Evolutionary conservation across 1,284 basidiomycete genomes (phyloP), one percentile per base, ranked within the genome.

Genomic region (Blastosporella zonata): DNA sequence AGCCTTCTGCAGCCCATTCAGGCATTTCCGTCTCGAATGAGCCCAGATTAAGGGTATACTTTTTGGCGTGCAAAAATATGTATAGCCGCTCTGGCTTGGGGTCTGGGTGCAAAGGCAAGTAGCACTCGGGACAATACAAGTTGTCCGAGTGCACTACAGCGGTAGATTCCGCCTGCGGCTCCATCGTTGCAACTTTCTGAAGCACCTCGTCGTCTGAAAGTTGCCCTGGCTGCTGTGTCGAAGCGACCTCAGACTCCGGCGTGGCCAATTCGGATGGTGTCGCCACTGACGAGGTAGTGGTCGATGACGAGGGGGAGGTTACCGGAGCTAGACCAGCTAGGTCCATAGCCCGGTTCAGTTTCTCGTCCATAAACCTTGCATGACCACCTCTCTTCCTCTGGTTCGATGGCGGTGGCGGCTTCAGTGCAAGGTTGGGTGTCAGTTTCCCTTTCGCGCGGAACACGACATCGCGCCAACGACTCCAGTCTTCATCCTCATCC

Each of bases 401-500:
- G 59, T 83, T 82, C 43, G 75, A 73, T 12, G 79, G 80, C 1
- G 82, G 81, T 2, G 77, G 71, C 0, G 78, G 75, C 42, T 75
- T 69, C 41, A 73, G 62, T 47, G 72, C 63, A 55, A 82, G 64
- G 40, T 70, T 69, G 0, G 84, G 84, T 4, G 70, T 66, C 46
- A 87, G 64, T 34, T 70, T 67, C 7, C 80, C 81, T 67, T 87
- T 90, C 6, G 82, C 83, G 1, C 79, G 77, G 66, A 89, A 92
- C 6, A 91, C 78, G 33, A 91, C 84, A 61, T 94, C 91, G 18
- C 89, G 77, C 87, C 88, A 92, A 43, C 91, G 79, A 47, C 90
- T 83, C 90, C 90, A 96, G 59, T 95, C 92, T 62, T 97, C 94
- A 50, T 85, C 81, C 69, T 93, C 89, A 65, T 97, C 93, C 82